Base-by-base conservation (phyloP, 2,329 filamentous ascomycete genomes). In the Venturia aucupariae region DNA sequence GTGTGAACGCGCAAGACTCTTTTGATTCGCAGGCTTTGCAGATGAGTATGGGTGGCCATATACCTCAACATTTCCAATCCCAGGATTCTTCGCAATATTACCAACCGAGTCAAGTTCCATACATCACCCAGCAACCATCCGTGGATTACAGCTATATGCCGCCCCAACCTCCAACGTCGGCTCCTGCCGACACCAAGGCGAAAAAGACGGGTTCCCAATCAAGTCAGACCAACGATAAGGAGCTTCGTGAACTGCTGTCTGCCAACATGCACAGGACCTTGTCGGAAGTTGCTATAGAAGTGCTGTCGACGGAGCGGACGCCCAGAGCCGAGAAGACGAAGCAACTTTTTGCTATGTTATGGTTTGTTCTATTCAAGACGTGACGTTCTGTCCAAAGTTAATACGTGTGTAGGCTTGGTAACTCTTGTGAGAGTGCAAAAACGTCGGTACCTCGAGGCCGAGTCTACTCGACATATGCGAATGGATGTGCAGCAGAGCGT, bases 381-480 rank as follows among this genome's bases (percentile, higher is more conserved):
- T 32, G 19, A 42, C 19, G 2, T 65, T 54, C 22, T 55, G 42
- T 15, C 22, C 38, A 22, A 41, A 63, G 71, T 74, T 74, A 68
- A 77, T 64, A 62, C 62, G 60, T 51, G 19, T 68, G 6, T 69
- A 92, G 89, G 89, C 85, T 93, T 69, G 87, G 87, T 70, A 81
- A 83, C 62, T 86, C 88, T 0, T 93, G 90, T 75, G 81, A 84
- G 57, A 85, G 85, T 67, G 89, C 89, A 54, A 90, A 90, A 73
- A 88, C 88, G 0, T 97, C 94, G 6, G 93, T 97, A 0, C 92
- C 94, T 7, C 84, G 94, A 70, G 94, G 94, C 68, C 84, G 93
- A 66, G 94, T 99, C 2, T 99, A 97, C 75, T 91, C 92, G 66
- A 92, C 92, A 74, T 99, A 99, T 75, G 94, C 93, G 60, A 92